Percentiles rank a stretch among this genome's conserved stretches.
phyloP scores from a whole-genome alignment of 2,329 filamentous ascomycete species.

The Trichoderma koningii region DNA sequence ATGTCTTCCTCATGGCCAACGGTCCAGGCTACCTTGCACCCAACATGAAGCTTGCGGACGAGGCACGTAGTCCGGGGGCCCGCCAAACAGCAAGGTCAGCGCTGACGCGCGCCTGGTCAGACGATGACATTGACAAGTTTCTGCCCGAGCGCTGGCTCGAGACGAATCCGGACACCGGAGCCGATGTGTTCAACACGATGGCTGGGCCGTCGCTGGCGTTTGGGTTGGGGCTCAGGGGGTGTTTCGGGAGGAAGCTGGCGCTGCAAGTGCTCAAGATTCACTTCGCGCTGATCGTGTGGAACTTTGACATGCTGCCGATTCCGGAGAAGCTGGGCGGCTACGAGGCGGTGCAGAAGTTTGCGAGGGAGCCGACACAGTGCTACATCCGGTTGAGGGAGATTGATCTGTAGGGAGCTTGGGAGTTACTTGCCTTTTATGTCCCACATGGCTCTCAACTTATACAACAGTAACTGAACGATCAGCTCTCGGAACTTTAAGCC shows the following conservation, averaged over 20 bases:
- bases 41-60: conserved; percentile 33
- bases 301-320: conserved; percentile 37
- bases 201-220: conserved; percentile 43
- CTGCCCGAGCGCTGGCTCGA: conserved; percentile 44
- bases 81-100: conserved; percentile 4
- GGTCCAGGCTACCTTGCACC: conserved; percentile 32
- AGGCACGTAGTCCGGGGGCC: conserved; percentile 34
- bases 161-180: conserved; percentile 12
- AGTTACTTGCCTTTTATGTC: neutral
- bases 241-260: conserved; percentile 44
- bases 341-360: conserved; percentile 22
- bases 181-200: conserved; percentile 36
- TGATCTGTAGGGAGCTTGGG: neutral
- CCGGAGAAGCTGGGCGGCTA: conserved; percentile 14
- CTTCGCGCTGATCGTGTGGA: conserved; percentile 43
- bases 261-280: conserved; percentile 41
- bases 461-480: no score
- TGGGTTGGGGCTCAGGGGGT: conserved; percentile 41
- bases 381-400: conserved; percentile 14
- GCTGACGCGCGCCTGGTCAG: conserved; percentile 34
- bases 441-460: no score
- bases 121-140: conserved; percentile 36
- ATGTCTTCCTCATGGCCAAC: conserved; percentile 35
- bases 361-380: conserved; percentile 17
- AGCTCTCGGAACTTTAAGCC: no score